Evolutionary conservation across 805 yeast genomes (phyloP).

Genomic region (Candida insectalens): DNA sequence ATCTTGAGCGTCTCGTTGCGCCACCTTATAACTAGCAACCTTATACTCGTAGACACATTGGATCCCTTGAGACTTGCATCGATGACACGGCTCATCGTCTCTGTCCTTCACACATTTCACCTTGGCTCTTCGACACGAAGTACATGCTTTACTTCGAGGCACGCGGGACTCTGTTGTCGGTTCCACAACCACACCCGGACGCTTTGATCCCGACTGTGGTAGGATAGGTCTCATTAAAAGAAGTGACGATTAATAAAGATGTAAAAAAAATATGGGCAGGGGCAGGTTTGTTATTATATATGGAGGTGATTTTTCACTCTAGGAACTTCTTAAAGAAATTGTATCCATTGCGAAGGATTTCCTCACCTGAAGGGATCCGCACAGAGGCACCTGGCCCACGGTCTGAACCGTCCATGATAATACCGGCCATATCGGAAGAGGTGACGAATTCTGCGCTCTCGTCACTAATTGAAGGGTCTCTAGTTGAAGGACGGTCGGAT

Average conservation of each 20-base stretch:
- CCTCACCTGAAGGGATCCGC: constrained; percentile 20
- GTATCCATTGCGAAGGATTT: constrained; percentile 23
- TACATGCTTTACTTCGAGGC: constrained; percentile 43
- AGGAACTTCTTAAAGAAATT: constrained; percentile 30
- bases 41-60: constrained; percentile 51
- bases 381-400: no score
- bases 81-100: constrained; percentile 40
- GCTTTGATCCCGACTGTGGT: constrained; percentile 14
- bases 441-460: constrained; percentile 20
- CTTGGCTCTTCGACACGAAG: constrained; percentile 51
- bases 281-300: no score
- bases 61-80: constrained; percentile 43
- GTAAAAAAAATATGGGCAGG: neutral
- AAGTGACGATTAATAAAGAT: neutral
- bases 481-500: neutral
- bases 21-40: constrained; percentile 33
- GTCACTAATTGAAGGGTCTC: constrained; percentile 1
- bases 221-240: constrained; percentile 7
- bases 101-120: constrained; percentile 47
- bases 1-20: constrained; percentile 13
- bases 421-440: constrained; percentile 18
- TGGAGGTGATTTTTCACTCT: no score
- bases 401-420: constrained; percentile 10
- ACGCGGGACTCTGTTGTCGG: neutral
- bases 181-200: no score